Evolutionary conservation across 2,329 filamentous ascomycete genomes (phyloP), one percentile per base, ranked within the genome.

Genomic region (Dothideomycetidae sp.): DNA sequence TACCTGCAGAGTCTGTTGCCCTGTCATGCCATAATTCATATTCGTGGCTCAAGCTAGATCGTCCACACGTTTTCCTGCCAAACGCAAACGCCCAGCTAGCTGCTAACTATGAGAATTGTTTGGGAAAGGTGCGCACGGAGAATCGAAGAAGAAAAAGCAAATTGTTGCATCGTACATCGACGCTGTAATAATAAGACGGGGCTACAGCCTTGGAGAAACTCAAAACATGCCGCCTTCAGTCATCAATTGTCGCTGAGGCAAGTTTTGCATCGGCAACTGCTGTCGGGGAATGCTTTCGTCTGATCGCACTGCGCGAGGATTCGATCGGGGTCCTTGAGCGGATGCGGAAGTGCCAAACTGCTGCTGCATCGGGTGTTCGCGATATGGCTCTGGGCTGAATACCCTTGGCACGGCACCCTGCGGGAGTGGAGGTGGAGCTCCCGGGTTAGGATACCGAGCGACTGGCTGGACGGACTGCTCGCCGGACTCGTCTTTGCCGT

Each of bases 201-300:
- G n/a, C n/a, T n/a, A n/a, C n/a, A n/a, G n/a, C n/a, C n/a, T n/a
- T n/a, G 12, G 18, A n/a, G 10, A 13, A 13, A 12, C 11, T 15
- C 31, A 44, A 19, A 44, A 44, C 42, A 44, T 44, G 32, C 42
- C 42, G 14, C 36, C 39, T 32, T 44, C 42, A 9, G 41, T 42
- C 39, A 44, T 41, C 10, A 44, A 37, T 5, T 39, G 42, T 29
- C 36, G 18, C 30, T 14, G 42, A 39, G 30, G 39, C 7, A 37
- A 12, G 5, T 36, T 37, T 29, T 44, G 39, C 14, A 44, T 38
- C 10, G 39, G 42, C 15, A 34, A 40, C 15, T 31, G 28, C 12
- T 31, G 28, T 10, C 23, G 23, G 12, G 35, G 31, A 13, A 40
- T 18, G 26, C 38, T 36, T 29, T 40, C 38, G 10, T 15, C 29